These are phyloP conservation scores for Trypanosoma cruzi DNA, from an alignment of 208 protist species.

Conservation along the genomic window DNA sequence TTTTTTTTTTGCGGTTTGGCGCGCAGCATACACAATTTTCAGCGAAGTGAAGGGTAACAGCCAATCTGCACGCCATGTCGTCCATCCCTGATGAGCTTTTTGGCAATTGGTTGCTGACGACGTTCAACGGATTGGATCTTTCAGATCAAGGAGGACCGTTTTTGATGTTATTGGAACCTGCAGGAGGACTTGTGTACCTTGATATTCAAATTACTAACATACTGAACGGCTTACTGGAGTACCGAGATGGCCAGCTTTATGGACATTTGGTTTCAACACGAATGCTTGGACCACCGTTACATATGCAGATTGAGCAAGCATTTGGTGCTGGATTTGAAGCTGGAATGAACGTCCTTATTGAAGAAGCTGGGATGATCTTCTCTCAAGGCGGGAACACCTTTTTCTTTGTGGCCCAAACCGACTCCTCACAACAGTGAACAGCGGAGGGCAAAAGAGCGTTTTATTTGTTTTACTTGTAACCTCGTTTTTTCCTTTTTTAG, in stretches of 20 bases:
- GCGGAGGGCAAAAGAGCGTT: not conserved
- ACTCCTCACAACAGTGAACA: not conserved
- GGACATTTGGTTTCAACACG: conserved; percentile 32
- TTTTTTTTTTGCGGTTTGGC: no score
- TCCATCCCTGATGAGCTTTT: no score
- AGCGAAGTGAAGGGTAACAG: no score
- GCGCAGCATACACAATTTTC: no score
- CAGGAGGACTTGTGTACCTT: not conserved
- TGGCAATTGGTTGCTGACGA: no score
- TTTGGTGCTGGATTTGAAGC: conserved; percentile 31
- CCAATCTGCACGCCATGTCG: no score
- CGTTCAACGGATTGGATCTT: no score
- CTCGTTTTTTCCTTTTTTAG: no score
- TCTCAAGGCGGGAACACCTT: conserved; percentile 26
- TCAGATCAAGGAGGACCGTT: no score
- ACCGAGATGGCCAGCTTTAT: conserved; percentile 35
- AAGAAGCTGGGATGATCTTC: conserved; percentile 30
- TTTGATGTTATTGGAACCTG: conserved; percentile 26
- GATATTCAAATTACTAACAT: not conserved
- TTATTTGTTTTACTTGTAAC: not conserved
- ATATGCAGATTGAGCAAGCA: conserved; percentile 42
- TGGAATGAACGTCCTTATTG: conserved; percentile 29
- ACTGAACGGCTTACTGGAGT: conserved; percentile 25
- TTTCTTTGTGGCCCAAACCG: no score
- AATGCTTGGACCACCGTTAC: conserved; percentile 37